phyloP scores from a whole-genome alignment of 352 stramenopile genomes.

The Phytophthora sp. region DNA sequence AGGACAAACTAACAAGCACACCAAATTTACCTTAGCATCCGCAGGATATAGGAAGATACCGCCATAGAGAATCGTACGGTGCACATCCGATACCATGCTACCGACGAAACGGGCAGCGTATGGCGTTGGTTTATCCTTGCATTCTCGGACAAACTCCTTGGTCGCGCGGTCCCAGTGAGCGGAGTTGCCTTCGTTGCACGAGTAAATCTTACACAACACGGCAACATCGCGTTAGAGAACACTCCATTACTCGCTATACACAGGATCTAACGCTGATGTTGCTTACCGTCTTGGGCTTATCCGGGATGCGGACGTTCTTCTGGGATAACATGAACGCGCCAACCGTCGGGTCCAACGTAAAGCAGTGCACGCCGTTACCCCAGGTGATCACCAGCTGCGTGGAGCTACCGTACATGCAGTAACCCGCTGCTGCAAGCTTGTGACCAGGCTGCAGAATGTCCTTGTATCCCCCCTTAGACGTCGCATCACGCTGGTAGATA shows the following conservation, averaged over 20 bases:
- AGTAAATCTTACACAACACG: slow-evolving; percentile 96
- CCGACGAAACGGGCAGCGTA: slow-evolving; percentile 96
- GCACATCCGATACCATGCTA: slow-evolving; percentile 99
- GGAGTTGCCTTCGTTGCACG: slow-evolving; percentile 98
- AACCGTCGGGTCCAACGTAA: slow-evolving; percentile 98
- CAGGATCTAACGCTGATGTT: too few relatives aligned
- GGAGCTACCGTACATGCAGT: slow-evolving; percentile 99
- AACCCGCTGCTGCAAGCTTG: slow-evolving; percentile 96
- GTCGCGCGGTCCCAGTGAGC: slow-evolving; percentile 95
- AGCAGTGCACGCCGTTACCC: slow-evolving; percentile 94
- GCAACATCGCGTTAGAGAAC: neutral
- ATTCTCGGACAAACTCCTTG: slow-evolving; percentile 87
- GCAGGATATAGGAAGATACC: slow-evolving; percentile 98
- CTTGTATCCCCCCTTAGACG: slow-evolving; percentile 70
- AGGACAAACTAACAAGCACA: too few relatives aligned
- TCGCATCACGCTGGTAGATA: slow-evolving; percentile 93
- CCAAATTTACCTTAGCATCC: slow-evolving; percentile 92
- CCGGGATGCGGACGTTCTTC: slow-evolving; percentile 94
- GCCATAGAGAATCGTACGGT: slow-evolving; percentile 98
- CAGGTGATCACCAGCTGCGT: slow-evolving; percentile 98
- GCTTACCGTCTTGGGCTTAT: slow-evolving; percentile 82
- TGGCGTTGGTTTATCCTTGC: slow-evolving; percentile 77
- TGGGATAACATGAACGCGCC: slow-evolving; percentile 98
- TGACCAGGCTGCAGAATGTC: slow-evolving; percentile 95
- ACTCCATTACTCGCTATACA: neutral